Evolutionary conservation across 1,284 basidiomycete species (phyloP).

Genomic region (Naganishia sp.): DNA sequence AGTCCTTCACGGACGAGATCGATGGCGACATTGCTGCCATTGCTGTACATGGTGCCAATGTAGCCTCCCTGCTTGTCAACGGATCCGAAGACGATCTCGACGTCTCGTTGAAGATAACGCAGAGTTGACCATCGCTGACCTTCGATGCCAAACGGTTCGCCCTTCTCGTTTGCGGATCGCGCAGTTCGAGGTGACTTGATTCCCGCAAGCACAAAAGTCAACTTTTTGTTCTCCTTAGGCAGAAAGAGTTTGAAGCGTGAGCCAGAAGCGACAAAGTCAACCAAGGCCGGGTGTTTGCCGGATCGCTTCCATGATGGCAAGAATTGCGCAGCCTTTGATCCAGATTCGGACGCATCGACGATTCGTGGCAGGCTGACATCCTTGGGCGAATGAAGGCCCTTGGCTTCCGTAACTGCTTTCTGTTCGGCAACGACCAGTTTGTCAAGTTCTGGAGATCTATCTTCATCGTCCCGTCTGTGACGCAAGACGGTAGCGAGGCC

Average conservation of each 20-base stretch:
- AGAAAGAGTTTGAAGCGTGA: conserved; percentile 91
- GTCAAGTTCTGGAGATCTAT: conserved; percentile 90
- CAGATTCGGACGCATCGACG: conserved; percentile 88
- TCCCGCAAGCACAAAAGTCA: conserved; percentile 84
- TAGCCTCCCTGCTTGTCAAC: conserved; percentile 95
- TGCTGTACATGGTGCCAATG: conserved; percentile 83
- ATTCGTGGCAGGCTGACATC: conserved; percentile 67
- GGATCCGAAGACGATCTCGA: conserved; percentile 85
- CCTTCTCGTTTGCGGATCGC: conserved; percentile 77
- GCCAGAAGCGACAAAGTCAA: conserved; percentile 90
- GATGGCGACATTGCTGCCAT: conserved; percentile 77
- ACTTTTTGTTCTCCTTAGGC: conserved; percentile 86
- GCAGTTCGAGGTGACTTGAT: conserved; percentile 81
- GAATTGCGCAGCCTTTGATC: conserved; percentile 75
- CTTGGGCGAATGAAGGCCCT: conserved; percentile 91
- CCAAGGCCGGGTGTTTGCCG: conserved; percentile 77
- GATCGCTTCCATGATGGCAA: conserved; percentile 87
- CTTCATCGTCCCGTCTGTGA: conserved; percentile 92
- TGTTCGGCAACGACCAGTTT: conserved; percentile 93
- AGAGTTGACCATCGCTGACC: conserved; percentile 77
- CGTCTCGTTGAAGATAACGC: conserved; percentile 88
- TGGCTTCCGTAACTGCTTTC: conserved; percentile 73
- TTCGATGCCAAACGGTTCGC: conserved; percentile 85
- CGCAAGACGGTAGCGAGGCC: conserved; percentile 86
- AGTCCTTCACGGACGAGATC: conserved; percentile 78